These are phyloP conservation scores for Erythrophleum ivorense DNA, from an alignment of 331 rosid genomes.

Conservation along the genomic window DNA sequence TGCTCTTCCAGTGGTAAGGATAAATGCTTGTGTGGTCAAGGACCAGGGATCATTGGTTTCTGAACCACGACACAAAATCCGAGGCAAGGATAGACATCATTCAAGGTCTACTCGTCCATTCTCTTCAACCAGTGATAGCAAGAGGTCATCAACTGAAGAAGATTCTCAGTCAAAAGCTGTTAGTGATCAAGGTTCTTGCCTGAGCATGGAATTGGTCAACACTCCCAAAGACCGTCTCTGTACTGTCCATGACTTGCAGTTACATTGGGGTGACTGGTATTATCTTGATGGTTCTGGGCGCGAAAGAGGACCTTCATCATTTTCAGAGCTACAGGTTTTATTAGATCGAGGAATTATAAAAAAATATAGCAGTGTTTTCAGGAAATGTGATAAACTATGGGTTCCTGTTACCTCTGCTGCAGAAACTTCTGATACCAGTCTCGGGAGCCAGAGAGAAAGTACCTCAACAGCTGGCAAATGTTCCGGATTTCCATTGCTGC, in stretches of 20 bases:
- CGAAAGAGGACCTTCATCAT: slow-evolving; percentile 89
- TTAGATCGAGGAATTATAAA: slow-evolving; percentile 78
- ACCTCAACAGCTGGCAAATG: slow-evolving; percentile 49
- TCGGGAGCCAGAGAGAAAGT: slow-evolving; percentile 48
- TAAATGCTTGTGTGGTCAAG: slow-evolving; percentile 92
- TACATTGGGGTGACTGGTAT: slow-evolving; percentile 94
- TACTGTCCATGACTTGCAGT: slow-evolving; percentile 71
- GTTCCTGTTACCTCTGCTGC: slow-evolving; percentile 77
- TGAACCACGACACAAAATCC: slow-evolving; percentile 74
- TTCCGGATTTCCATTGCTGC: slow-evolving; percentile 47
- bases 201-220: slow-evolving; percentile 45
- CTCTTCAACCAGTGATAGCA: slow-evolving; percentile 77
- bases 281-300: slow-evolving; percentile 98
- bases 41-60: slow-evolving; percentile 87
- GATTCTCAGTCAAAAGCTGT: slow-evolving; percentile 59
- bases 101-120: slow-evolving; percentile 69
- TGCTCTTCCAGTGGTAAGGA: slow-evolving; percentile 85
- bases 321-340: slow-evolving; percentile 77
- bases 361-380: slow-evolving; percentile 76
- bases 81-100: slow-evolving; percentile 69
- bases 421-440: slow-evolving; percentile 60
- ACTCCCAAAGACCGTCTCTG: slow-evolving; percentile 73
- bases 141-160: slow-evolving; percentile 75
- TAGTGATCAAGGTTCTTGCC: slow-evolving; percentile 62
- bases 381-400: slow-evolving; percentile 90